phyloP scores from a whole-genome alignment of 805 yeast species.

The Spathaspora boniae region DNA sequence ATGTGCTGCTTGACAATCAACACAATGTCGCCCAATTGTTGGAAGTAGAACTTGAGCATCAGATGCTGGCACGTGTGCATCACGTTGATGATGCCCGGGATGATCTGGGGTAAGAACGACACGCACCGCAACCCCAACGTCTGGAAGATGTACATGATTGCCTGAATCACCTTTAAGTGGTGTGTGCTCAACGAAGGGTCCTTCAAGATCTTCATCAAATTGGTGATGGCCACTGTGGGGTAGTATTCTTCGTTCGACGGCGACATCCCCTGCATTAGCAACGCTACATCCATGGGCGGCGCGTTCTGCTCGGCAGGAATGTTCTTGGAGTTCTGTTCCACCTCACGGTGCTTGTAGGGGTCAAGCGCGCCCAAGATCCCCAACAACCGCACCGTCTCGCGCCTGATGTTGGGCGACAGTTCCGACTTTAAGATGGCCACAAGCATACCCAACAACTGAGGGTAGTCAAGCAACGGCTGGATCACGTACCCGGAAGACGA shows the following conservation, averaged over 20 bases:
- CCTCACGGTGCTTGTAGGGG: constrained; percentile 92
- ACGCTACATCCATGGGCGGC: constrained; percentile 85
- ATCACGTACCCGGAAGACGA: constrained; percentile 93
- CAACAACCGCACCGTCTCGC: constrained; percentile 84
- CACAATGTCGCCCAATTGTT: constrained; percentile 78
- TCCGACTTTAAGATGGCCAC: constrained; percentile 82
- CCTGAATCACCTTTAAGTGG: constrained; percentile 91
- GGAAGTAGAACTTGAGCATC: constrained; percentile 82
- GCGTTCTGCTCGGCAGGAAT: constrained; percentile 71
- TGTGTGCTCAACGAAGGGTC: constrained; percentile 83
- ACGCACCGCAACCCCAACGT: constrained; percentile 87
- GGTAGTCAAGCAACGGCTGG: constrained; percentile 88
- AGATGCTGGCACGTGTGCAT: constrained; percentile 79
- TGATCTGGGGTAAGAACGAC: constrained; percentile 79
- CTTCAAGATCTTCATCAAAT: constrained; percentile 75
- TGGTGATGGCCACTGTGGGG: constrained; percentile 90
- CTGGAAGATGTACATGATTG: constrained; percentile 86
- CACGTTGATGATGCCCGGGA: constrained; percentile 82
- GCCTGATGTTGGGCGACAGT: constrained; percentile 63
- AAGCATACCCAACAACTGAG: constrained; percentile 78
- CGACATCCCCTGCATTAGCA: constrained; percentile 89
- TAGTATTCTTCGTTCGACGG: constrained; percentile 91
- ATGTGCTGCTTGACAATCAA: constrained; percentile 86
- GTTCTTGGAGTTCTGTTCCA: constrained; percentile 65
- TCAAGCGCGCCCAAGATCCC: constrained; percentile 97